Base-by-base conservation (phyloP, 1,139 yeast genomes). In the Candida gigantensis region DNA sequence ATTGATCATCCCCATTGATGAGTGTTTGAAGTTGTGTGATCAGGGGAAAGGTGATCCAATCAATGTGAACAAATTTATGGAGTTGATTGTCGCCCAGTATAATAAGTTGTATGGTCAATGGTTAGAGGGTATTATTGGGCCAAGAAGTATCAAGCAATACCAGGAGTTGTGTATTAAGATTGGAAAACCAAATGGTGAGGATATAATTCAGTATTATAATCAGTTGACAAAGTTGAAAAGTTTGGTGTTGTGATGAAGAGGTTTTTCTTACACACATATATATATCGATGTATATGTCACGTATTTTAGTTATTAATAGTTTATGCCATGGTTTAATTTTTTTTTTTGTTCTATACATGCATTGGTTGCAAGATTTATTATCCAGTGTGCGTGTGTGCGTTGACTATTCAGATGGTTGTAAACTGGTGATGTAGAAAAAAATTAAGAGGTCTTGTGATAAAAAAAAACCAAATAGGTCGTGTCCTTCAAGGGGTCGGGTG, bases 71-170 rank as follows among this genome's bases (percentile, higher is more conserved):
- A 30, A 35, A 29, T 45, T 45, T 34, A 42, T 43, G 40, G 47
- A 45, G 12, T 40, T 43, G 30, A 43, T 45, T 26, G 37, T 39
- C 5, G 30, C 34, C 2, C 43, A 42, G 24, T 45, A 40, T 30
- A 44, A 42, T 32, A 41, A 40, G 23, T 40, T 45, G 26, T 44
- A 43, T 25, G 34, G 44, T n/a, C 37, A 40, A 12, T 40, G 46
- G 46, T 31, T 45, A 14, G 46, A 44, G 20, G 45, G 43, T 5
- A 39, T 45, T 6, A 39, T 45, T 28, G 49, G 49, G 3, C 15
- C 37, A 15, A 23, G 31, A 24, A 40, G 41, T 13, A 36, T 41
- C 7, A 32, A 20, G 11, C 40, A 41, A 28, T 45, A 43, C 32
- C 44, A 43, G 24, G 32, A 32, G 10, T 35, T 45, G 18, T 40